Evolutionary conservation across 202 grass and related monocot species (phyloP).

Genomic region (Zoysia matrella): DNA sequence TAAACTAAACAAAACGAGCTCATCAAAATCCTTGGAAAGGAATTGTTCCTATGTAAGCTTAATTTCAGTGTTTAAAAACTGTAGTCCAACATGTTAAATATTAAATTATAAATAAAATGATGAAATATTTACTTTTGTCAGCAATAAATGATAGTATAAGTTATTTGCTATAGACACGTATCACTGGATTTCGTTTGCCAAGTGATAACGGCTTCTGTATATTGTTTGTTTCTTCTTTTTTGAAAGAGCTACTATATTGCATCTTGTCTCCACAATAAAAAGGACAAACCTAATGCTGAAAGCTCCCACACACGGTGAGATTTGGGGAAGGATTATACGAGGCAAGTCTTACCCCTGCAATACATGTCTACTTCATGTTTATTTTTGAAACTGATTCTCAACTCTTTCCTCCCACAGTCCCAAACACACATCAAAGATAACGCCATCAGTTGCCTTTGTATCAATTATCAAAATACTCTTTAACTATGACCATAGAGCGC

Average conservation of each 20-base stretch:
- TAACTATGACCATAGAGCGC: neutral
- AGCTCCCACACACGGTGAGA: no score
- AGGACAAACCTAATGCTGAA: no score
- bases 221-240: neutral
- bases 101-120: neutral
- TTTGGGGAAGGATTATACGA: no score
- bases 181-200: neutral
- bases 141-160: neutral
- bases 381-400: neutral
- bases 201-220: neutral
- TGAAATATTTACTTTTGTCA: neutral
- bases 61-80: neutral
- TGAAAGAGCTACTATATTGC: constrained; percentile 1
- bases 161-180: neutral
- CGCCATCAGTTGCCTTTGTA: no score
- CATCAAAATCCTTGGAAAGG: constrained; percentile 16
- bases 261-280: neutral
- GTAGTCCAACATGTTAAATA: neutral
- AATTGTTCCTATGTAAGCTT: neutral
- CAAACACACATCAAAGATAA: neutral
- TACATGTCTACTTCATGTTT: neutral
- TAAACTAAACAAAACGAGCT: neutral
- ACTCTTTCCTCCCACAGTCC: neutral
- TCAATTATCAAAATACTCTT: neutral
- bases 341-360: no score